phyloP scores from a whole-genome alignment of 805 yeast genomes.

The Wickerhamiella spandovensis region DNA sequence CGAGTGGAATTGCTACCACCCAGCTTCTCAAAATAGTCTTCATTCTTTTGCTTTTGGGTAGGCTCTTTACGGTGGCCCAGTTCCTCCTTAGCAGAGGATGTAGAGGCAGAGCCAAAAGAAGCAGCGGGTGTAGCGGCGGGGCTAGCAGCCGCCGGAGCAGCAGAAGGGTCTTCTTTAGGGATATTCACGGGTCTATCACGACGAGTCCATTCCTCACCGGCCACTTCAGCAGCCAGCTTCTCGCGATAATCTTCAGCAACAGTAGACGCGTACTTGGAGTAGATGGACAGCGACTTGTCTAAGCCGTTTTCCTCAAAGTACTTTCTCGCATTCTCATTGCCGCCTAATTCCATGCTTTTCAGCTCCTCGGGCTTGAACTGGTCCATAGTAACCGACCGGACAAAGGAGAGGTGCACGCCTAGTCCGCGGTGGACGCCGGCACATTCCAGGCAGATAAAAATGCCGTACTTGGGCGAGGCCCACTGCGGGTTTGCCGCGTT shows the following conservation, averaged over 20 bases:
- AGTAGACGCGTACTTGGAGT: constrained; percentile 68
- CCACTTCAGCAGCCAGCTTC: constrained; percentile 58
- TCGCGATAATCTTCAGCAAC: constrained; percentile 93
- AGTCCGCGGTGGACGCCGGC: constrained; percentile 89
- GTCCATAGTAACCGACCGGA: constrained; percentile 95
- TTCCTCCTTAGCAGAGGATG: constrained; percentile 26
- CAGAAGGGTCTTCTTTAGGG: constrained; percentile 7
- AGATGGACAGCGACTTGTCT: constrained; percentile 48
- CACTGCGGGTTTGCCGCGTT: constrained; percentile 95
- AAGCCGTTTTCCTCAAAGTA: constrained; percentile 66
- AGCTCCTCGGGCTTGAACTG: constrained; percentile 92
- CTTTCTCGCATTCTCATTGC: constrained; percentile 60
- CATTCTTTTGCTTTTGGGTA: constrained; percentile 33
- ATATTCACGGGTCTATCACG: constrained; percentile 26
- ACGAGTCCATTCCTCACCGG: constrained; percentile 56
- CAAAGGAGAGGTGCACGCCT: constrained; percentile 95
- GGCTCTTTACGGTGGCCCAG: constrained; percentile 18
- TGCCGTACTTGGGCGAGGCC: constrained; percentile 98
- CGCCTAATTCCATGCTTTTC: constrained; percentile 84
- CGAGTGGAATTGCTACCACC: constrained; percentile 61
- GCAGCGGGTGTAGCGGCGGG: constrained; percentile 11
- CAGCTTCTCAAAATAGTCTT: constrained; percentile 65
- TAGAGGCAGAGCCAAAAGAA: constrained; percentile 4
- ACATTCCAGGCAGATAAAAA: constrained; percentile 93
- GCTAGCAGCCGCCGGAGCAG: constrained; percentile 5